Base-by-base conservation (phyloP, 441 rosid genomes). In the Capsella rubella region DNA sequence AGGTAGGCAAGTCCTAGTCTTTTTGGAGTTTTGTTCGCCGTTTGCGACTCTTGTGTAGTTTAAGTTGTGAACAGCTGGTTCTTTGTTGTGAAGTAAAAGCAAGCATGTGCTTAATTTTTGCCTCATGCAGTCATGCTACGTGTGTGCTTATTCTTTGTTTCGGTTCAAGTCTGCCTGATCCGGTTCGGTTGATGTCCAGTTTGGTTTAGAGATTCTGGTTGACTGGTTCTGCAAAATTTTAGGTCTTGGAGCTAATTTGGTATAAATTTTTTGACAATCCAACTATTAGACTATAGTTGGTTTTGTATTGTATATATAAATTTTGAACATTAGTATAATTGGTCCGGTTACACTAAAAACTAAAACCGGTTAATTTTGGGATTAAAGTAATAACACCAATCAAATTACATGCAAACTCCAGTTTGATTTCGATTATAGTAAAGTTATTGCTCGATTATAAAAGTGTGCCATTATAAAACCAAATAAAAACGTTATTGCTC, bases 1-100 rank as follows among this genome's bases (percentile, higher is more conserved):
- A 54, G 74, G 57, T 47, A 75, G 74, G 70, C 12, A 9, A 25
- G 64, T 61, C 61, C 34, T 68, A 16, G 70, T 47, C 5, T 4
- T 7, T 70, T 63, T 70, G 61, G 71, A 70, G 13, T 76, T 21
- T 70, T 18, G 62, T 51, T 76, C 53, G 71, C 71, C 71, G 75
- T 76, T 70, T 76, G 71, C 21, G 79, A 76, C 75, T 76, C 75
- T 56, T 76, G 75, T 76, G 6, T 70, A 39, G 61, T 63, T 70
- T 63, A 10, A 49, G 54, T 2, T 63, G 47, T 76, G 61, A 49
- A 70, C 79, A 70, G 54, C 66, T 76, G 71, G 32, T 55, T 55
- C 29, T 68, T 21, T 67, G 51, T 76, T 68, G 27, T 68, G 40
- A 39, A 52, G 61, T 42, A 49, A 55, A 62, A 54, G 6, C 52